Evolutionary conservation across 345 rosid genomes (phyloP), one percentile per base, ranked within the genome.

Genomic region (Moringa oleifera): DNA sequence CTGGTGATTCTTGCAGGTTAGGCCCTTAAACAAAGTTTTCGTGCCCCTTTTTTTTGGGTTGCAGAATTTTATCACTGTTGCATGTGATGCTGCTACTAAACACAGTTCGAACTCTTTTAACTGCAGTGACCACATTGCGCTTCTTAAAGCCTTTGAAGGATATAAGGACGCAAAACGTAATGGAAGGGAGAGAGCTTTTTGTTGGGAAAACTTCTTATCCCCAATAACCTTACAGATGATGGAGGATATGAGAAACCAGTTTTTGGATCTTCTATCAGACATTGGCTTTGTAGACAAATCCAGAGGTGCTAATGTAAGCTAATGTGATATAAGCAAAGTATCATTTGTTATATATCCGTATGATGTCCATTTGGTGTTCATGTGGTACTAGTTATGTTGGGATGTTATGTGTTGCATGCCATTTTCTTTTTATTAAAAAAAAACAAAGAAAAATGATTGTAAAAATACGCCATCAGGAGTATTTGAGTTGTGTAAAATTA

Each of bases 101-200:
- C 25, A 33, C 18, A 46, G 55, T 56, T 61, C 60, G 18, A 23
- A 59, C 54, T 51, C 51, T 12, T 55, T 71, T 51, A 37, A 53
- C 55, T 85, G 86, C 82, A 93, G 98, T 77, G 98, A 93, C 64
- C 98, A 93, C 76, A 90, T 93, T 65, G 97, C 97, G 67, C 92
- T 93, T 58, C 83, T 88, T 59, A 90, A 88, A 74, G 99, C 97
- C 18, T 93, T 83, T 73, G 89, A 90, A 63, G 95, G 90, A 57
- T 93, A 87, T 49, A 80, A 75, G 67, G 89, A 85, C 58, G 89
- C 97, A 62, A 93, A 93, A 75, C 79, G 71, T 60, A 73, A 69
- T 53, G 84, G 88, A 71, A 74, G 69, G 9, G 99, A 83, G 58
- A 81, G 77, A 73, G 74, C 86, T 18, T 93, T 76, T 70, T 93